Percentiles rank a stretch among this genome's conserved stretches.
phyloP scores from a whole-genome alignment of 768 basidiomycete genomes.

The Tricholoma bakamatsutake region DNA sequence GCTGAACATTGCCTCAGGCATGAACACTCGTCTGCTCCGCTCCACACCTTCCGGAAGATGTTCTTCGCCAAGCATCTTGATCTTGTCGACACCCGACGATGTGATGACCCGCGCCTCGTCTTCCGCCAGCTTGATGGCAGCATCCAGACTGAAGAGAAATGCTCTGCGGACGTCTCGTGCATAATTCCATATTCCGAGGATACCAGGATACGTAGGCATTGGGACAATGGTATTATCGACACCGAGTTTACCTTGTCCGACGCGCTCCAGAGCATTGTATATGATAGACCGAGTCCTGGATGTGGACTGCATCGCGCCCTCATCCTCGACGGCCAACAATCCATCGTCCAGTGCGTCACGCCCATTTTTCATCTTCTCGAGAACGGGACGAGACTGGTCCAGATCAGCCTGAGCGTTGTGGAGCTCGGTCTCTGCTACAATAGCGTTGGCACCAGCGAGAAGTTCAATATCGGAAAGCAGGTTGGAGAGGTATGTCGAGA shows the following conservation, averaged over 20 bases:
- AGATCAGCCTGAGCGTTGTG: constrained; percentile 68
- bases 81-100: constrained; percentile 54
- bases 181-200: constrained; percentile 82
- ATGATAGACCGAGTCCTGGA: constrained; percentile 55
- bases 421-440: constrained; percentile 78
- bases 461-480: constrained; percentile 88
- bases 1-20: constrained; percentile 97
- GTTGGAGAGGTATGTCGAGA: constrained; percentile 84
- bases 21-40: constrained; percentile 77
- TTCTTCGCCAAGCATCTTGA: constrained; percentile 64
- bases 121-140: constrained; percentile 74
- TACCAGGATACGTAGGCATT: constrained; percentile 80
- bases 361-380: constrained; percentile 80
- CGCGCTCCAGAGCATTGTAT: constrained; percentile 62
- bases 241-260: constrained; percentile 71
- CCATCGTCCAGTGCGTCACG: constrained; percentile 73
- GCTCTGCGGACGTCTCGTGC: constrained; percentile 71
- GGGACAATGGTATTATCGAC: constrained; percentile 37
- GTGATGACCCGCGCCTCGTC: constrained; percentile 75
- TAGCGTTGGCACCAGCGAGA: constrained; percentile 78
- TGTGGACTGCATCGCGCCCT: constrained; percentile 48
- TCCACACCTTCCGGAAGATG: constrained; percentile 81
- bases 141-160: constrained; percentile 77
- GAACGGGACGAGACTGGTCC: constrained; percentile 63
- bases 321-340: constrained; percentile 77